Evolutionary conservation across 495 filamentous ascomycete genomes (phyloP), one percentile per base, ranked within the genome.

Genomic region (Bathelium albidoporum): DNA sequence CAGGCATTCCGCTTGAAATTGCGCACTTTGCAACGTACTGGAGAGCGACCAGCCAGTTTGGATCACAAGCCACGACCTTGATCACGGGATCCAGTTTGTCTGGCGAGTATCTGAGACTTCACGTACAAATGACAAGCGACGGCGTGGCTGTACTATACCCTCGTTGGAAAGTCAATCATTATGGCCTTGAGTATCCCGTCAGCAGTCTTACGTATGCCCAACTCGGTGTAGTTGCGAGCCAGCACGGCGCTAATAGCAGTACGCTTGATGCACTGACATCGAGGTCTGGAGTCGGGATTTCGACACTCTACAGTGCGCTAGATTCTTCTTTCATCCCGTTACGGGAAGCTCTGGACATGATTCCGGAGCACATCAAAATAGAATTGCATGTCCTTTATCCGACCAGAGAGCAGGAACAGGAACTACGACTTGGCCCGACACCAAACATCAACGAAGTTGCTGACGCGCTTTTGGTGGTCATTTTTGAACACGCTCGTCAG

Each of bases 21-120:
- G 95, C 93, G 1, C 89, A 96, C 67, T 97, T 97, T 71, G 94
- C 95, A 61, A 97, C 94, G 2, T 98, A 98, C 75, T 98, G 94
- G 94, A 97, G 96, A 75, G 93, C 92, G 1, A 98, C 95, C 3
- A 96, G 89, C 69, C 90, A 95, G 64, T 77, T 91, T 49, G 90
- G 95, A 70, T 83, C 85, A 18, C 87, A 89, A 60, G 88, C 89
- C 49, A 91, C 80, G 71, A 87, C 89, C 45, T 83, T 97, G 32
- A 90, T 98, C 31, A 97, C 94, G 1, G 94, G 94, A 7, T 97
- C 95, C 31, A 97, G 93, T 75, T 73, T 98, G 64, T 90, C 90
- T 29, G 94, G 94, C 41, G 89, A 97, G 65, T 96, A 97, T 75
- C 85, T 96, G 22, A 85, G 92, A 65, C 78, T 98, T 36, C 95